Percentiles rank a stretch among this genome's conserved stretches.
phyloP scores from a whole-genome alignment of 192 early-diverging fungal genomes.

The Backusella sp. region DNA sequence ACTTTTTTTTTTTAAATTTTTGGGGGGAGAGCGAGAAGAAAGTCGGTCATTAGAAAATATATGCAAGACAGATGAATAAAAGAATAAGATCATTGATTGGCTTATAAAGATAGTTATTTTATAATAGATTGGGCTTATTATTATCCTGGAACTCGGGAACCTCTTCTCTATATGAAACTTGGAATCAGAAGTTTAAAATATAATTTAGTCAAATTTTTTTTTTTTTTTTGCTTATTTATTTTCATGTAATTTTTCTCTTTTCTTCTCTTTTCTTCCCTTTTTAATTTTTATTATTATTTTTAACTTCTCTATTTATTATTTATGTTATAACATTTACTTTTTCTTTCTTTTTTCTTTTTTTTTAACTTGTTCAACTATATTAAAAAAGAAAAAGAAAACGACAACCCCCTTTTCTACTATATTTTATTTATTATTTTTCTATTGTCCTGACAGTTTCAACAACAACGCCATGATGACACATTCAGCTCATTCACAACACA shows the following conservation, averaged over 20 bases:
- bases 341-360: background rate
- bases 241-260: too few species aligned
- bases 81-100: background rate
- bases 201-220: background rate
- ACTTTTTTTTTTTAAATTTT: background rate
- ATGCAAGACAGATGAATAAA: conserved; percentile 5
- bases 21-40: background rate
- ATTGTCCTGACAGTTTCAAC: background rate
- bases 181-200: conserved; percentile 4
- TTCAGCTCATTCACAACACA: background rate
- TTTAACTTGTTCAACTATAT: background rate
- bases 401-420: background rate
- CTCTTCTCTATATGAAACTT: background rate
- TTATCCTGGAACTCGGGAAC: conserved; percentile 16
- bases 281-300: too few species aligned
- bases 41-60: background rate
- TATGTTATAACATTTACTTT: too few species aligned
- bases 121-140: background rate
- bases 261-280: too few species aligned
- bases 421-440: background rate
- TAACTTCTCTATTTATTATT: too few species aligned
- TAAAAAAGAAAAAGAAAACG: background rate
- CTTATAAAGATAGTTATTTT: background rate
- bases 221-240: too few species aligned
- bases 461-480: background rate